These are phyloP conservation scores for Phlebiopsis gigantea DNA, from an alignment of 768 basidiomycete species.

Conservation along the genomic window DNA sequence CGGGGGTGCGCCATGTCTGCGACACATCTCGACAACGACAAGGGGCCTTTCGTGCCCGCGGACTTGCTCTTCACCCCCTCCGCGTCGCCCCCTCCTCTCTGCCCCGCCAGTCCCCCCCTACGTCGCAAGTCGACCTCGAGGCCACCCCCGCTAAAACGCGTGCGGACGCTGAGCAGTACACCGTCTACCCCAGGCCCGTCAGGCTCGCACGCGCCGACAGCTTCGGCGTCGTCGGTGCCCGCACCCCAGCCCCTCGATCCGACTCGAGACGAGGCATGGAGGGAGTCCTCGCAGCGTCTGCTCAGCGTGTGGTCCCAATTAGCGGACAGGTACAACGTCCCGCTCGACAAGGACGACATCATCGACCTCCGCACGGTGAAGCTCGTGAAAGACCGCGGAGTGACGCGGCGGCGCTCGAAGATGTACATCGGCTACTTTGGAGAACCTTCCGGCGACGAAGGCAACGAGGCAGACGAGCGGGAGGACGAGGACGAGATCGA, in stretches of 20 bases:
- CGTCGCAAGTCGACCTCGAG: conserved; percentile 18
- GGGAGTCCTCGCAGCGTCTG: conserved; percentile 52
- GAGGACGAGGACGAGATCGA: conserved; percentile 57
- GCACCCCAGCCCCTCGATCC: conserved; percentile 15
- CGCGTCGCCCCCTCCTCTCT: conserved; percentile 42
- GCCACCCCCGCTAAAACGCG: conserved; percentile 43
- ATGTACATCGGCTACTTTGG: conserved; percentile 51
- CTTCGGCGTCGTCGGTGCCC: conserved; percentile 10
- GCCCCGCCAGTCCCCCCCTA: conserved; percentile 18
- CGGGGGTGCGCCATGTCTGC: background rate
- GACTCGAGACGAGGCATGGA: conserved; percentile 49
- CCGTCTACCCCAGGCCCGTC: conserved; percentile 26
- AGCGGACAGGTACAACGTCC: conserved; percentile 59
- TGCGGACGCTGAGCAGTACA: conserved; percentile 41
- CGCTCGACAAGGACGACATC: conserved; percentile 76
- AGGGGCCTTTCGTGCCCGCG: background rate
- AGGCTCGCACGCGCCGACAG: conserved; percentile 7
- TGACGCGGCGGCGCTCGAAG: conserved; percentile 40
- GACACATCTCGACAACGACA: background rate
- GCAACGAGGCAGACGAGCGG: conserved; percentile 33
- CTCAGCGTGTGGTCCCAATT: conserved; percentile 62
- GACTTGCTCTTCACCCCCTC: conserved; percentile 44
- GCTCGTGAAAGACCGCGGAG: conserved; percentile 67
- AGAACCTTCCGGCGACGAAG: conserved; percentile 15
- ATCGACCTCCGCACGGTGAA: conserved; percentile 58